These are phyloP conservation scores for Colletotrichum sp. DNA, from an alignment of 2,329 filamentous ascomycete species.

Conservation along the genomic window DNA sequence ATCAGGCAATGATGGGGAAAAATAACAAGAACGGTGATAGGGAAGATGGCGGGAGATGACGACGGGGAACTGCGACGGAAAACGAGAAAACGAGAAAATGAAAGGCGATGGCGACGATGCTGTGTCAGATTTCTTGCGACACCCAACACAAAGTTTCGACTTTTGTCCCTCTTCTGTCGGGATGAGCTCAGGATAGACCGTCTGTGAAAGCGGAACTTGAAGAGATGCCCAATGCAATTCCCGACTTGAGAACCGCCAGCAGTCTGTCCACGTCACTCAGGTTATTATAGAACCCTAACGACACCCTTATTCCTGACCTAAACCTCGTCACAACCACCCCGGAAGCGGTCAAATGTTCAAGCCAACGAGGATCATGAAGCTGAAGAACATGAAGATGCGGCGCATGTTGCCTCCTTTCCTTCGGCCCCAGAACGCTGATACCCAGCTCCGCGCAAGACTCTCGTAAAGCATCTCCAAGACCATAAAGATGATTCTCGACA, in stretches of 20 bases:
- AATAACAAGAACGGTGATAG: rapidly evolving
- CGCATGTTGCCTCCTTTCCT: constrained; percentile 23
- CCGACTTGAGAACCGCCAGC: not conserved
- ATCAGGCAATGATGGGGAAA: not conserved
- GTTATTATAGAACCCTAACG: constrained; percentile 31
- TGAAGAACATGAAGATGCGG: constrained; percentile 34
- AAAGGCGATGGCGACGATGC: not conserved
- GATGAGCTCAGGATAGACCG: not conserved
- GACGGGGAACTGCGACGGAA: not conserved
- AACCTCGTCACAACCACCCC: constrained; percentile 25
- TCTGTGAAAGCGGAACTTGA: not conserved
- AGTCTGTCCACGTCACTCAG: constrained; percentile 25
- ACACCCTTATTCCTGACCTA: constrained; percentile 29
- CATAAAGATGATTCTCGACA: constrained; percentile 29
- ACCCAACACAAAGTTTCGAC: rapidly evolving
- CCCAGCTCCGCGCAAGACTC: constrained; percentile 24
- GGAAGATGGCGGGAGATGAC: not conserved
- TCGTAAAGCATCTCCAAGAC: constrained; percentile 25
- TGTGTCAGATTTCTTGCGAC: rapidly evolving
- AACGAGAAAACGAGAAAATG: no score
- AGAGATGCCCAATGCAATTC: not conserved
- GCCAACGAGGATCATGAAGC: constrained; percentile 26
- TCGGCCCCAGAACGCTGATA: constrained; percentile 26
- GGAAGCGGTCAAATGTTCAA: constrained; percentile 19
- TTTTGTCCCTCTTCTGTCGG: not conserved